phyloP scores from a whole-genome alignment of 495 filamentous ascomycete genomes.

The Penicillium angulare region DNA sequence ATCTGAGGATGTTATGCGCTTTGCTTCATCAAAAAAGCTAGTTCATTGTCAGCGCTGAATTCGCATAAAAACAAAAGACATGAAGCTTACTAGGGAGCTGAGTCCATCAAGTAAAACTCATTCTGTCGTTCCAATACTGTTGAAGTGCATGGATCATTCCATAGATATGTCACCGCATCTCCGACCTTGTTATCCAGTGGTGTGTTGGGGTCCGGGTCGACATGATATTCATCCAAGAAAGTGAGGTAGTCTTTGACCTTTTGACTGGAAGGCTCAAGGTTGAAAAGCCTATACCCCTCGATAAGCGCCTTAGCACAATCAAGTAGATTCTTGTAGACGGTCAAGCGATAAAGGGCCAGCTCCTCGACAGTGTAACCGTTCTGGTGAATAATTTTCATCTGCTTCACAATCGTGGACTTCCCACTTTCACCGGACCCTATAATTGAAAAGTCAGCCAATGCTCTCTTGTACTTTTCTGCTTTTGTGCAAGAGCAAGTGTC shows the following conservation, averaged over 20 bases:
- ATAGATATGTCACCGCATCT: constrained; percentile 78
- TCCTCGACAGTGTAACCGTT: constrained; percentile 94
- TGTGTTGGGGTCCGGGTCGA: constrained; percentile 84
- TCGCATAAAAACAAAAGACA: neutral
- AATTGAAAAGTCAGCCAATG: constrained; percentile 9
- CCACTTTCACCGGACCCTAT: constrained; percentile 96
- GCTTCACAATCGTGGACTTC: constrained; percentile 98
- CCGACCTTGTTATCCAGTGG: constrained; percentile 76
- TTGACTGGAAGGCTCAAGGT: constrained; percentile 68
- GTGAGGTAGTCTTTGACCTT: constrained; percentile 72
- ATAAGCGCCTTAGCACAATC: constrained; percentile 95
- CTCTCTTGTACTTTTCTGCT: too few species aligned
- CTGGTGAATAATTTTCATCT: constrained; percentile 99
- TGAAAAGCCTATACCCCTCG: constrained; percentile 82
- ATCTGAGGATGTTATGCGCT: constrained; percentile 76
- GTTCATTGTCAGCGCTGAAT: constrained; percentile 2
- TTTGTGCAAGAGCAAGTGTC: neutral
- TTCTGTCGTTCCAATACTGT: constrained; percentile 88
- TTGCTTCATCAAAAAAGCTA: constrained; percentile 94
- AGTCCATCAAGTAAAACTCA: constrained; percentile 99
- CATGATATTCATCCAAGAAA: constrained; percentile 80
- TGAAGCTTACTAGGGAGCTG: constrained; percentile 85
- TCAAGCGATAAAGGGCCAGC: constrained; percentile 86
- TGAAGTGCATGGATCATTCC: constrained; percentile 84
- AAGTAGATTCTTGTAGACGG: constrained; percentile 95